Percentiles rank a stretch among this genome's conserved stretches.
These are phyloP conservation scores for Fusarium cyanostomum DNA, from an alignment of 2,329 filamentous ascomycete species.

Conservation along the genomic window DNA sequence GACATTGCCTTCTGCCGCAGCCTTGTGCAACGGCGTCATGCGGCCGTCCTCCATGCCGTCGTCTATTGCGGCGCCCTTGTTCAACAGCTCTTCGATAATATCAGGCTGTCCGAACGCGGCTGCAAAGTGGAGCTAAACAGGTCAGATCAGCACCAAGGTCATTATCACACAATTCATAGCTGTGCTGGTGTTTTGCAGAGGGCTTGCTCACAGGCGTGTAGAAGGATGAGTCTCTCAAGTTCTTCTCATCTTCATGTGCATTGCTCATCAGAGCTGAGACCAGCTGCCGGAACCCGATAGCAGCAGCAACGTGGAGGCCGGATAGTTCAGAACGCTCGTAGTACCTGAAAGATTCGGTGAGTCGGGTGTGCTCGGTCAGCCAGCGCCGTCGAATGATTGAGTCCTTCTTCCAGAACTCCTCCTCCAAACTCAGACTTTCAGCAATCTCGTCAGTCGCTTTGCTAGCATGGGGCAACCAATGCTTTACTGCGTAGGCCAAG, in stretches of 20 bases:
- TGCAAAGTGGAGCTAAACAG: conserved; percentile 23
- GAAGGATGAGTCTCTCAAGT: conserved; percentile 41
- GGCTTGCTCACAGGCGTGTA: conserved; percentile 49
- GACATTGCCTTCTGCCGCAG: conserved; percentile 50
- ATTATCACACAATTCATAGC: conserved; percentile 33
- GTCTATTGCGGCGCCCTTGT: conserved; percentile 18
- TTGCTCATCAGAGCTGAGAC: conserved; percentile 52
- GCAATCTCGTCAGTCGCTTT: conserved; percentile 55
- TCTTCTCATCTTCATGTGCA: conserved; percentile 49
- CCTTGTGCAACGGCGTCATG: conserved; percentile 52
- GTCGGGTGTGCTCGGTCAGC: conserved; percentile 48
- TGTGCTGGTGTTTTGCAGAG: neutral
- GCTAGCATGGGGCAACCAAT: conserved; percentile 54
- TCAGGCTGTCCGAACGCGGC: conserved; percentile 18
- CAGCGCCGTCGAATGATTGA: conserved; percentile 51
- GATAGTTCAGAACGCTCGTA: conserved; percentile 46
- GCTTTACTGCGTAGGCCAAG: conserved; percentile 51
- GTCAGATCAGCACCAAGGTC: conserved; percentile 41
- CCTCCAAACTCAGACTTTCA: conserved; percentile 50
- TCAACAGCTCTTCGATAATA: conserved; percentile 21
- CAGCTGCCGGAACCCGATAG: conserved; percentile 51
- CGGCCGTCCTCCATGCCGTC: conserved; percentile 46
- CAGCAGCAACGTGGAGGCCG: conserved; percentile 51
- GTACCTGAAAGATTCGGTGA: conserved; percentile 45
- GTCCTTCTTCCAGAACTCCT: conserved; percentile 51